Evolutionary conservation across 768 basidiomycete species (phyloP).

Genomic region (Boletellus sp.): DNA sequence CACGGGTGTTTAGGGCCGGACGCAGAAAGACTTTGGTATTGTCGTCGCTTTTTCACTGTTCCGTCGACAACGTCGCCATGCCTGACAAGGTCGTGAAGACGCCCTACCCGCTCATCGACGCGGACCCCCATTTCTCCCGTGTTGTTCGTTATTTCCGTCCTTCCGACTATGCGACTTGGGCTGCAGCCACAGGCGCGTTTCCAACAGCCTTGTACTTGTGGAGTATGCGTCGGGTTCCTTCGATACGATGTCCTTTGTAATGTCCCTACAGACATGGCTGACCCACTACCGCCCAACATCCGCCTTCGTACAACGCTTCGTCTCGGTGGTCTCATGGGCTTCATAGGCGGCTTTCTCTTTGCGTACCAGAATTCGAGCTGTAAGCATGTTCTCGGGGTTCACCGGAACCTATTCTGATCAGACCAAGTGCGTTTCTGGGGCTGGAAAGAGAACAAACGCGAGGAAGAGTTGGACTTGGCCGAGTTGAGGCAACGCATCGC

Average conservation of each 20-base stretch:
- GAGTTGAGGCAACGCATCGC: conserved; percentile 74
- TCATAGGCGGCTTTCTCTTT: conserved; percentile 86
- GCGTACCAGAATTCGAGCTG: conserved; percentile 90
- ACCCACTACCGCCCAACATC: conserved; percentile 36
- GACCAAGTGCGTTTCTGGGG: conserved; percentile 87
- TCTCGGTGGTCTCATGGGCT: conserved; percentile 74
- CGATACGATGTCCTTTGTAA: conserved; percentile 3
- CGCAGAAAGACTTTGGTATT: conserved; percentile 8
- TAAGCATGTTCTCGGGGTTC: conserved; percentile 37
- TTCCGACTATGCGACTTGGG: conserved; percentile 86
- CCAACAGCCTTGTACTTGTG: conserved; percentile 78
- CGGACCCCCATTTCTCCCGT: conserved; percentile 84
- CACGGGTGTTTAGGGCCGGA: conserved; percentile 31
- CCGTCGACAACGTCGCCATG: conserved; percentile 21
- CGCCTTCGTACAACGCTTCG: conserved; percentile 40
- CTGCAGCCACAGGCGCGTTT: conserved; percentile 71
- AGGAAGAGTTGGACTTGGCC: conserved; percentile 69
- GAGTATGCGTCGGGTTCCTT: conserved; percentile 50
- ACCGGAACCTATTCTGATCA: conserved; percentile 13
- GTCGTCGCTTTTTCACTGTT: conserved; percentile 4
- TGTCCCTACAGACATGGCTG: conserved; percentile 40
- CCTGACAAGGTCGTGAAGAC: conserved; percentile 51
- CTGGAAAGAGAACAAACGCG: conserved; percentile 85
- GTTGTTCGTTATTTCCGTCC: conserved; percentile 87
- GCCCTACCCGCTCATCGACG: conserved; percentile 88